Base-by-base conservation (phyloP, 257 asterid species). In the Jacaranda copaia region DNA sequence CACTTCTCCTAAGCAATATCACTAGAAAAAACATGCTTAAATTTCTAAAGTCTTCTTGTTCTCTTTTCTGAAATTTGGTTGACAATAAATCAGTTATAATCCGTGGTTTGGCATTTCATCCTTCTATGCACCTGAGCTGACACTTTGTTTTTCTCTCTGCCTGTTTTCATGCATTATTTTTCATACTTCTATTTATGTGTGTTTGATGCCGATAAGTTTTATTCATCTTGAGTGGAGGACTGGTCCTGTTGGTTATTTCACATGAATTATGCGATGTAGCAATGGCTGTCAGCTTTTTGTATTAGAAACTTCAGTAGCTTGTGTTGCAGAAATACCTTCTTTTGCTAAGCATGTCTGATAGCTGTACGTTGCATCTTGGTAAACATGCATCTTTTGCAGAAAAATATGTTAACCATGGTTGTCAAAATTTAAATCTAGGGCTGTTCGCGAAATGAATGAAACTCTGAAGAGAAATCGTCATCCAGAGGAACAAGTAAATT, bases 401-500 rank as follows among this genome's bases (percentile, higher is more conserved):
- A 52, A 70, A 60, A n/a, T 73, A 51, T 64, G 36, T 78, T 83
- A 66, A 86, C 65, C 8, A 4, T 59, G 43, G 51, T 68, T 52
- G 6, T 78, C 57, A 81, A 72, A 65, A 81, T 68, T 83, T 76
- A 80, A 84, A 79, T 84, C 56, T 79, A 92, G 96, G 94, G 97
- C 92, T 83, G 97, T 90, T 77, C 86, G 97, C 74, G 89, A 89
- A 83, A 89, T 93, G 96, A 92, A 82, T 87, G 91, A 83, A 81
- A 79, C 86, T 73, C 79, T 86, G 78, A 93, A 85, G 85, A 85
- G 81, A 79, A 90, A 79, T 81, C 96, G 86, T 63, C 84, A 64
- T 38, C 88, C 88, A 19, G 84, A 80, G 81, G 94, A 81, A 87
- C 89, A 79, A 68, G 81, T 58, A 19, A 73, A 81, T 82, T 81